Evolutionary conservation across 768 basidiomycete genomes (phyloP).

Genomic region (Russula emetica): DNA sequence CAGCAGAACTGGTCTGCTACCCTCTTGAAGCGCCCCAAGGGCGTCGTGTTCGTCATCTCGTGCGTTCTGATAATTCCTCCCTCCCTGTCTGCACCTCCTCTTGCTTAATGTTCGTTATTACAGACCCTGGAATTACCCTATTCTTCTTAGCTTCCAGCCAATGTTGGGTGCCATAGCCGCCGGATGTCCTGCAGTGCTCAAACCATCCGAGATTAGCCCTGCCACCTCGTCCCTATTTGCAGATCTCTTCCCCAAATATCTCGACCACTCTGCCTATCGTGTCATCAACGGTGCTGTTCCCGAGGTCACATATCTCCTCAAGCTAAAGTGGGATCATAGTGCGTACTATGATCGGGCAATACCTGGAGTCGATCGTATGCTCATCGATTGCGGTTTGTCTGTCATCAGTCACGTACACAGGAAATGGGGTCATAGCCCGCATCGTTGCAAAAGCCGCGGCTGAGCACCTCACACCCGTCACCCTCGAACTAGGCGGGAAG

Average conservation of each 20-base stretch:
- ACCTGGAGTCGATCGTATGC: conserved; percentile 12
- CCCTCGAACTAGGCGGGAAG: conserved; percentile 45
- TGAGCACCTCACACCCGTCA: conserved; percentile 41
- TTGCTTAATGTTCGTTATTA: neutral
- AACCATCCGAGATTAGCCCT: conserved; percentile 70
- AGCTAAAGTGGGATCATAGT: conserved; percentile 45
- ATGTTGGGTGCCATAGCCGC: conserved; percentile 65
- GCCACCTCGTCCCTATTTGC: conserved; percentile 53
- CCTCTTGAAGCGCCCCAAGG: conserved; percentile 55
- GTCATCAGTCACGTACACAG: conserved; percentile 40
- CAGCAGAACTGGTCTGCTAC: conserved; percentile 51
- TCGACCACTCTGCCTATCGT: conserved; percentile 61
- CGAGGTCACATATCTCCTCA: conserved; percentile 39
- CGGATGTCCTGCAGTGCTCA: conserved; percentile 66
- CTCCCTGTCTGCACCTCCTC: neutral
- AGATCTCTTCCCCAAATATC: conserved; percentile 67
- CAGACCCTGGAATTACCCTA: conserved; percentile 22
- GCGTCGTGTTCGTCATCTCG: conserved; percentile 58
- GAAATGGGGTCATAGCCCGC: conserved; percentile 36
- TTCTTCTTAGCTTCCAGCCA: conserved; percentile 20
- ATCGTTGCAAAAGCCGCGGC: conserved; percentile 43
- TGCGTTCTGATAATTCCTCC: conserved; percentile 34
- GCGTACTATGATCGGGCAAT: conserved; percentile 30
- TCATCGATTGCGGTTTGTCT: conserved; percentile 3
- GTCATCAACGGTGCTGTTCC: conserved; percentile 54